Conservation (phyloP, 352 stramenopile species). For the Phytophthora constricta region DNA sequence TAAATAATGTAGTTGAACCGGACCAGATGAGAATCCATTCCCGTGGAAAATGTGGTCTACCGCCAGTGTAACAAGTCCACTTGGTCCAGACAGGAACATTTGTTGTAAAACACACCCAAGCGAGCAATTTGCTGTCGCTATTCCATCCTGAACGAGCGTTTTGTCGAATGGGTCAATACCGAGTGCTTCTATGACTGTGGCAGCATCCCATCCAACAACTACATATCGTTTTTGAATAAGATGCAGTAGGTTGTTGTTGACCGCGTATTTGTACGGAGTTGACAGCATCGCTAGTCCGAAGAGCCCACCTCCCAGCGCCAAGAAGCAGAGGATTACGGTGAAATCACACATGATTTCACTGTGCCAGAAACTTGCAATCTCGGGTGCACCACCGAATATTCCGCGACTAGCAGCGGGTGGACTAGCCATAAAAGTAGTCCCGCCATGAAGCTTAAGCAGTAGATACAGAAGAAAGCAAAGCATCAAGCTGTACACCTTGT, state of each 20-base stretch:
- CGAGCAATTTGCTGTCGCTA: conserved; percentile 38
- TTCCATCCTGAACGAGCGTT: conserved; percentile 26
- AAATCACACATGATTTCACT: conserved; percentile 69
- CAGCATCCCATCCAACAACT: conserved; percentile 56
- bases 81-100: conserved; percentile 59
- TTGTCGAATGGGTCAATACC: conserved; percentile 54
- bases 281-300: conserved; percentile 38
- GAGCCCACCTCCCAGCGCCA: conserved; percentile 35
- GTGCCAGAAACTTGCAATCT: conserved; percentile 52
- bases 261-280: conserved; percentile 47
- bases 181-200: conserved; percentile 41
- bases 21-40: conserved; percentile 42
- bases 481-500: conserved; percentile 67
- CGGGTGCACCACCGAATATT: conserved; percentile 47
- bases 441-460: conserved; percentile 41
- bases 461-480: conserved; percentile 52
- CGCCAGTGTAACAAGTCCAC: conserved; percentile 46
- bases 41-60: conserved; percentile 60
- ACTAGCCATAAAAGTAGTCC: conserved; percentile 55
- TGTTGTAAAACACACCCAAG: conserved; percentile 54
- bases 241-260: conserved; percentile 54
- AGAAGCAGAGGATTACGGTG: conserved; percentile 41
- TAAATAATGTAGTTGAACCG: conserved; percentile 41
- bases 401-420: conserved; percentile 38
- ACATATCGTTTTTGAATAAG: conserved; percentile 59